Base-by-base conservation (phyloP, 2,329 filamentous ascomycete genomes). In the Didymella sp. region DNA sequence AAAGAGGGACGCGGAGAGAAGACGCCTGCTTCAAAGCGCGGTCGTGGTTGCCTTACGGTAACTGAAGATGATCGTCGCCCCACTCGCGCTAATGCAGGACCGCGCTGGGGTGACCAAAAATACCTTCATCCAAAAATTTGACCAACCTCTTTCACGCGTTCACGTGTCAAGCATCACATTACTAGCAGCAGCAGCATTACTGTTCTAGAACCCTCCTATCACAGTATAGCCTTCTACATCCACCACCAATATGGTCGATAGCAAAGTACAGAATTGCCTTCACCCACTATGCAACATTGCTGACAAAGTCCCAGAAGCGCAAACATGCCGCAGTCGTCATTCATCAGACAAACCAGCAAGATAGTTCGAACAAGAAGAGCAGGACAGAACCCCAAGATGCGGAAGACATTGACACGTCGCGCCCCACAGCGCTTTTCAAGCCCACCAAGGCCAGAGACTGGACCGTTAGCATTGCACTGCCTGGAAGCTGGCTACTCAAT, bases 381-480 rank as follows among this genome's bases (percentile, higher is more conserved):
- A 68, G 56, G 31, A 51, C 43, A 35, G 58, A 59, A 37, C 17
- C 41, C n/a, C 51, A 64, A 44, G 55, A 57, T 24, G 41, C 54
- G 4, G 46, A 58, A 22, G 60, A 68, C 11, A 57, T 75, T 30
- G 82, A 86, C 62, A 87, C 85, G 3, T 86, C 87, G 22, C 90
- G 88, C 72, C 89, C 89, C 4, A 87, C 86, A 4, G 86, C 88
- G 8, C 78, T 88, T 33, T 94, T 91, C 77, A 80, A 83, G 47
- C 87, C 90, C 1, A 81, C 78, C 0, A 81, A 82, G 42, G 87
- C 88, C 31, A 81, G 91, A 62, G 78, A 84, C 31, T 90, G 89
- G 83, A 95, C 91, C 0, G 73, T 95, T 17, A 93, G 89, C 38
- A 82, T 95, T 30, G 91, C 91, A 3, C 77, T 96, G 27, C 90